Evolutionary conservation across 2,329 filamentous ascomycete species (phyloP).

Genomic region (Fusarium sp.): DNA sequence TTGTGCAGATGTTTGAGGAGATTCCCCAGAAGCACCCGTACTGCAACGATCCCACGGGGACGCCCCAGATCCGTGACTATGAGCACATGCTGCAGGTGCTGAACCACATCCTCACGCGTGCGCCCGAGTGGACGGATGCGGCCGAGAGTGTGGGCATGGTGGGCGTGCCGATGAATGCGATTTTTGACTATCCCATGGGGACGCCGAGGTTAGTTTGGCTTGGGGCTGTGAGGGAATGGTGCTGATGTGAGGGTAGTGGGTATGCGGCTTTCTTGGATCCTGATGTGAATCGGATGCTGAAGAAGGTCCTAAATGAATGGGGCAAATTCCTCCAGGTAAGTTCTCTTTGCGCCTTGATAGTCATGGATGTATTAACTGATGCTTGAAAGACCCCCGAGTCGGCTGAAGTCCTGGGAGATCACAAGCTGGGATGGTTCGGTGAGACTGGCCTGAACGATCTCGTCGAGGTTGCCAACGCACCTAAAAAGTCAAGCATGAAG

Average conservation of each 20-base stretch:
- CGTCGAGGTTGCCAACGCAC: slow-evolving; percentile 67
- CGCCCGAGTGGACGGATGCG: slow-evolving; percentile 68
- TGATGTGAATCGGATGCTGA: slow-evolving; percentile 68
- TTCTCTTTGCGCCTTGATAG: neutral
- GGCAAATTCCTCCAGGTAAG: slow-evolving; percentile 66
- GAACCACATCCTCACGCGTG: slow-evolving; percentile 70
- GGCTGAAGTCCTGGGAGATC: slow-evolving; percentile 63
- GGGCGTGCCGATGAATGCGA: slow-evolving; percentile 67
- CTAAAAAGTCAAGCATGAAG: slow-evolving; percentile 57
- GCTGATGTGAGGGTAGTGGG: slow-evolving; percentile 50
- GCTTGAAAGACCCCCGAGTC: slow-evolving; percentile 64
- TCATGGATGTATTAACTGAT: neutral
- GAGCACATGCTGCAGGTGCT: slow-evolving; percentile 76
- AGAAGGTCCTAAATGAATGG: slow-evolving; percentile 72
- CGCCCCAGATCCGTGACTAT: slow-evolving; percentile 76
- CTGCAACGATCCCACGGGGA: slow-evolving; percentile 72
- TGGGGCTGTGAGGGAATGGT: neutral
- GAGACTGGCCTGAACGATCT: slow-evolving; percentile 63
- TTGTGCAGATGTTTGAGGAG: slow-evolving; percentile 78
- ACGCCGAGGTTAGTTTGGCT: slow-evolving; percentile 61
- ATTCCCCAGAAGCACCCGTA: slow-evolving; percentile 75
- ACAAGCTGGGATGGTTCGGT: slow-evolving; percentile 70
- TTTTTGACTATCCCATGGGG: slow-evolving; percentile 72
- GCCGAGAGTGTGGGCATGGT: slow-evolving; percentile 68
- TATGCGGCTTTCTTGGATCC: slow-evolving; percentile 70